These are phyloP conservation scores for Epicoccum nigrum DNA, from an alignment of 2,329 filamentous ascomycete genomes.

Conservation along the genomic window DNA sequence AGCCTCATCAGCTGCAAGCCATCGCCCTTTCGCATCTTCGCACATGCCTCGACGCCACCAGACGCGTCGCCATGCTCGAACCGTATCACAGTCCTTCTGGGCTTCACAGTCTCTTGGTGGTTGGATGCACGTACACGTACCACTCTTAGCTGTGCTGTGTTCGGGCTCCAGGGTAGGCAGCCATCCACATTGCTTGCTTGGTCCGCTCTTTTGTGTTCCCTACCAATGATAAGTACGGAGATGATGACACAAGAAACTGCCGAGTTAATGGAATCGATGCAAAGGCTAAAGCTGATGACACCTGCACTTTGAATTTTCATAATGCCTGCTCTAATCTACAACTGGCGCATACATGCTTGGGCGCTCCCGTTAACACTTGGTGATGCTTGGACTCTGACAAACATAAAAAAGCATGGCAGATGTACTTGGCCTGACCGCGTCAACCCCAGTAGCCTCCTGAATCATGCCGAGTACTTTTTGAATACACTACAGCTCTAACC, in stretches of 20 bases:
- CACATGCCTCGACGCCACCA: background rate
- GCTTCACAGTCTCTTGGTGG: background rate
- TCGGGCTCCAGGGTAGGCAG: background rate
- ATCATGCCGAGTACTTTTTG: background rate
- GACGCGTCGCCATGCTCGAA: background rate
- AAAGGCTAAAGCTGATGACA: too few species aligned
- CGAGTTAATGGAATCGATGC: too few species aligned
- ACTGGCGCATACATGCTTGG: too few species aligned
- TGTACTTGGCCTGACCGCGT: background rate
- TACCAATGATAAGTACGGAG: background rate
- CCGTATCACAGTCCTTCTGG: background rate
- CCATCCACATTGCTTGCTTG: background rate
- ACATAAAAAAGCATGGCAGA: too few species aligned
- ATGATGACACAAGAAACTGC: too few species aligned
- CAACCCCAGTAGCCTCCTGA: background rate
- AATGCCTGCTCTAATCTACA: too few species aligned
- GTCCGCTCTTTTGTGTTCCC: background rate
- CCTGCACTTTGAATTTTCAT: too few species aligned
- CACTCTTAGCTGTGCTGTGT: background rate
- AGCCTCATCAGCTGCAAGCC: conserved; percentile 15
- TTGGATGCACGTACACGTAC: background rate
- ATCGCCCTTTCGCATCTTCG: conserved; percentile 1
- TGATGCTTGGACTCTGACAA: too few species aligned
- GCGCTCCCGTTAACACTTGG: too few species aligned
- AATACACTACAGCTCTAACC: conserved; percentile 38